Conservation (phyloP, 345 rosid genomes). For the Hypericum perforatum region DNA sequence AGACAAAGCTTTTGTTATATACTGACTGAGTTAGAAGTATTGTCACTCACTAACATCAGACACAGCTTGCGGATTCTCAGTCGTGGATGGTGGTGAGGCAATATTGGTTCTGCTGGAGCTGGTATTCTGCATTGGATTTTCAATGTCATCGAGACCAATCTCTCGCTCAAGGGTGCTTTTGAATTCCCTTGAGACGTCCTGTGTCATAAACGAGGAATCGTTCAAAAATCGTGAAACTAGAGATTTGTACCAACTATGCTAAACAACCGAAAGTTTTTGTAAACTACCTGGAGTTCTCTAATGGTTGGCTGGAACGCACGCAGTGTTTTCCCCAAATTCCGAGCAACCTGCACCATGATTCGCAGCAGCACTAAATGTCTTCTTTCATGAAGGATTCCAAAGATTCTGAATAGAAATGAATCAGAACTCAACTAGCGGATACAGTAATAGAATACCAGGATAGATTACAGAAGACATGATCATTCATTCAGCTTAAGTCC, state of each 20-base stretch:
- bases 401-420: no score
- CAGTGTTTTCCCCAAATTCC: constrained; percentile 83
- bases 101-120: constrained; percentile 30
- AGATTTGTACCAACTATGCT: neutral
- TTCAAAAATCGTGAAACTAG: neutral
- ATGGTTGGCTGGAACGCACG: constrained; percentile 92
- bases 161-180: constrained; percentile 88
- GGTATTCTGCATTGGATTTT: constrained; percentile 29
- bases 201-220: neutral
- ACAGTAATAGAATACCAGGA: no score
- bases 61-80: constrained; percentile 27
- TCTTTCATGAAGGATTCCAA: no score
- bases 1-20: neutral
- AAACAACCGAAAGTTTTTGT: constrained; percentile 2
- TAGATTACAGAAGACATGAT: no score
- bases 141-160: constrained; percentile 67
- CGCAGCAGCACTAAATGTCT: no score
- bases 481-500: no score
- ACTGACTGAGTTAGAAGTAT: neutral
- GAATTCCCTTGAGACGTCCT: constrained; percentile 96
- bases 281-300: constrained; percentile 77
- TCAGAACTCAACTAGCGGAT: no score
- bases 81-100: constrained; percentile 31
- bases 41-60: constrained; percentile 49
- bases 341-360: constrained; percentile 58